Base-by-base conservation (phyloP, 2,329 filamentous ascomycete species). In the Paramyrothecium sp. region DNA sequence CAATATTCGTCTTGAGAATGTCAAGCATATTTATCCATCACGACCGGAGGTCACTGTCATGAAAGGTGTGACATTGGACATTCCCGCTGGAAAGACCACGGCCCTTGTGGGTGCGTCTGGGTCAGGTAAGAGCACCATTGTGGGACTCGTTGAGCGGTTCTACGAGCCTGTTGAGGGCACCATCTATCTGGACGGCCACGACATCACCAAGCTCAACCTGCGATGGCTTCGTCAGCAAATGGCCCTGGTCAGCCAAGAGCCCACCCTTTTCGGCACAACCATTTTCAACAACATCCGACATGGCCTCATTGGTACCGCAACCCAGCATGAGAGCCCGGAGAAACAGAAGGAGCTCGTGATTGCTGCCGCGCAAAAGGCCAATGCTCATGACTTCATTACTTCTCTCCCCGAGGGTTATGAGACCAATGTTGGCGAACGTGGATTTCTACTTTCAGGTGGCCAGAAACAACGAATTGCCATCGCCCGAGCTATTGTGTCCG, bases 391-490 rank as follows among this genome's bases (percentile, higher is more conserved):
- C 62, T 99, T 99, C 70, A 89, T 99, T 63, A 84, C 79, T 7
- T 75, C 82, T 13, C 82, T 98, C 1, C 92, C 95, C 0, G 90
- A 98, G 64, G 90, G 90, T 2, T 98, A 98, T 67, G 85, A 97
- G 63, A 98, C 95, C 0, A 88, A 96, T 63, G 94, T 98, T n/a
- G 95, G 95, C 56, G 92, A 98, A 73, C 89, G 93, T 61, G 95
- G 95, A 11, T 96, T 97, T 70, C 77, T 97, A 54, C 81, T 99
- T 10, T 96, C 91, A 56, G 95, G 95, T 71, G 95, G 95, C 38
- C 95, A 99, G 75, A 97, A 97, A 73, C 95, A 98, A 75, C 91
- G 95, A 65, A 96, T 98, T 68, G 93, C 94, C 13, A 97, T 98
- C 73, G 92, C 94, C 8, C 84, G 92, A 67, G 93, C 93, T 44